Conservation (phyloP, 208 protist species). For the Plasmodiophora brassicae region DNA sequence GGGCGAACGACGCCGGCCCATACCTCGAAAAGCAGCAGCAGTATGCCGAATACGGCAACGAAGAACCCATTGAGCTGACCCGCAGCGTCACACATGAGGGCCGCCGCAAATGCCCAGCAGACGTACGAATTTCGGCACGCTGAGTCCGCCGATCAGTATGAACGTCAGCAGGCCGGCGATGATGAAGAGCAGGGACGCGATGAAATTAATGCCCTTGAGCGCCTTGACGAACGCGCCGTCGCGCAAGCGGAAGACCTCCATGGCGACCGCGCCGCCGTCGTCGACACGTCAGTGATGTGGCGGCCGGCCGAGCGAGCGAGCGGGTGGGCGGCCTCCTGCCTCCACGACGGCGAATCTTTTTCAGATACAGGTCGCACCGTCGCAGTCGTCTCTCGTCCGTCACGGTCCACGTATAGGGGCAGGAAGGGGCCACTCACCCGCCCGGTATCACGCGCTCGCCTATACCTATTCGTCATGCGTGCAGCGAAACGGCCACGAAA, state of each 20-base stretch:
- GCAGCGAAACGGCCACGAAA: too few relatives aligned
- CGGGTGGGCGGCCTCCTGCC: too few relatives aligned
- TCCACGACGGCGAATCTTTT: too few relatives aligned
- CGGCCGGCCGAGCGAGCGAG: too few relatives aligned
- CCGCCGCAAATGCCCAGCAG: neutral
- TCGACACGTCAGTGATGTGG: too few relatives aligned
- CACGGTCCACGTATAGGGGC: too few relatives aligned
- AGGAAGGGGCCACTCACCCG: too few relatives aligned
- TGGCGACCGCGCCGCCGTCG: neutral
- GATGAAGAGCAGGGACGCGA: neutral
- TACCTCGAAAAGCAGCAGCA: neutral
- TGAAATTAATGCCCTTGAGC: neutral
- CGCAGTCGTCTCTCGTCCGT: too few relatives aligned
- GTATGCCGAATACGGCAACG: neutral
- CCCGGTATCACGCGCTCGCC: too few relatives aligned
- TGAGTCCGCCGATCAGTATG: neutral
- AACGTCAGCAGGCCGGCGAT: neutral
- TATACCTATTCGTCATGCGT: too few relatives aligned
- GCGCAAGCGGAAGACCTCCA: neutral
- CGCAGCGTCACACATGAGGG: neutral
- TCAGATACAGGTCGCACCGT: too few relatives aligned
- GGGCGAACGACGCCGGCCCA: neutral
- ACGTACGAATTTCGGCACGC: neutral
- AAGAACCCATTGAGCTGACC: neutral
- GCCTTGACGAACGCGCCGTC: neutral